phyloP scores from a whole-genome alignment of 805 yeast genomes.

The Candida bentonensis region DNA sequence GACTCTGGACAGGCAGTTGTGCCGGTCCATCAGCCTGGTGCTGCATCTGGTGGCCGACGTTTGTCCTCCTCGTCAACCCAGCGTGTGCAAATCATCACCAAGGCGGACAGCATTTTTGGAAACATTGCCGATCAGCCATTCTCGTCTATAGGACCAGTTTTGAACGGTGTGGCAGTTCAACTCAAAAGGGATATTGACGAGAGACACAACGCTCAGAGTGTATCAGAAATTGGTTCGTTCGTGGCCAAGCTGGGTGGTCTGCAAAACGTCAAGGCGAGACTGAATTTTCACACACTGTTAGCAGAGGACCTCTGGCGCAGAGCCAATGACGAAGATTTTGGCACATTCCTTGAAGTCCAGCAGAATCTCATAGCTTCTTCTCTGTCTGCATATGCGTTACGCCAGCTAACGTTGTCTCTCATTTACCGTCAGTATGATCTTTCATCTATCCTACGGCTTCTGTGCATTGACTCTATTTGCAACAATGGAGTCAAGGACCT shows the following conservation, averaged over 20 bases:
- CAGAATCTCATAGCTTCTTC: slow-evolving; percentile 53
- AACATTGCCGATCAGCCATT: slow-evolving; percentile 56
- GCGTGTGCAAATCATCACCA: slow-evolving; percentile 5
- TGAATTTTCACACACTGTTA: slow-evolving; percentile 61
- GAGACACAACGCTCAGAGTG: slow-evolving; percentile 40
- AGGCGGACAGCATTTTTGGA: slow-evolving; percentile 8
- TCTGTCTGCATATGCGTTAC: slow-evolving; percentile 9
- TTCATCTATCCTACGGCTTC: slow-evolving; percentile 34
- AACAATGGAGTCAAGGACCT: slow-evolving; percentile 61
- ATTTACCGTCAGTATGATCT: slow-evolving; percentile 31
- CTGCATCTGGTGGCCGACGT: slow-evolving; percentile 6
- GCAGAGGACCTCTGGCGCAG: slow-evolving; percentile 48
- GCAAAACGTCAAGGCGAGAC: slow-evolving; percentile 50
- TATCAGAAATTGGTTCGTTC: slow-evolving; percentile 53
- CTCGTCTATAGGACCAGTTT: slow-evolving; percentile 58
- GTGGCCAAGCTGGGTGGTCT: slow-evolving; percentile 57
- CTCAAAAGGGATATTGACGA: slow-evolving; percentile 57
- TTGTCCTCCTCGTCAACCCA: slow-evolving; percentile 18
- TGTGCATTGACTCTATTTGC: slow-evolving; percentile 45
- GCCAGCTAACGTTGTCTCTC: slow-evolving; percentile 16
- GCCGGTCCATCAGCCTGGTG: background rate
- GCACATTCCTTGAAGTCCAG: slow-evolving; percentile 19
- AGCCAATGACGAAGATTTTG: slow-evolving; percentile 24
- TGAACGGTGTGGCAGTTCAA: slow-evolving; percentile 56
- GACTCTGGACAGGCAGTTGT: slow-evolving; percentile 19